phyloP scores from a whole-genome alignment of 1,284 basidiomycete species.

The Marasmius fiardii region DNA sequence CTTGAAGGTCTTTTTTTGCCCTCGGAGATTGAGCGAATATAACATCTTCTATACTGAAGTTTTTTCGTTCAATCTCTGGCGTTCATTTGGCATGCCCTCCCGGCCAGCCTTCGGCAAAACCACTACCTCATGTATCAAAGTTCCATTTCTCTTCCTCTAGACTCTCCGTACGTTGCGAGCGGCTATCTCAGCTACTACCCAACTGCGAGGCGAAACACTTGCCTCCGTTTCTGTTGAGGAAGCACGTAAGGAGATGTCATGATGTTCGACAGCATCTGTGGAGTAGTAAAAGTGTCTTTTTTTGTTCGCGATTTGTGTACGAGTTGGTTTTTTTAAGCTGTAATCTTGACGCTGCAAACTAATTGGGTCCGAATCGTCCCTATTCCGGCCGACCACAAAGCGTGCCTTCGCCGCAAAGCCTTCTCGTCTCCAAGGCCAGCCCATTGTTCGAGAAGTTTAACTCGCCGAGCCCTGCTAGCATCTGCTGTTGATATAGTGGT shows the following conservation, averaged over 20 bases:
- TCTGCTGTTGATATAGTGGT: no score
- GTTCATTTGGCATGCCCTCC: no score
- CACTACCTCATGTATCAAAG: no score
- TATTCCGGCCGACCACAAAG: conserved; percentile 10
- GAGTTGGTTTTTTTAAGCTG: background rate
- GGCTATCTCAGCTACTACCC: conserved; percentile 39
- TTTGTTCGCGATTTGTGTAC: background rate
- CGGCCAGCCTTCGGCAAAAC: no score
- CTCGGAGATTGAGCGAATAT: no score
- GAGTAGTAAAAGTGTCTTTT: background rate
- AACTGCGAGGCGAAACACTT: conserved; percentile 6
- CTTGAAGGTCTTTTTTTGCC: no score
- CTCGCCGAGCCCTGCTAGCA: conserved; percentile 3
- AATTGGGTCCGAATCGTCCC: background rate
- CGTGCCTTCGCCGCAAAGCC: background rate
- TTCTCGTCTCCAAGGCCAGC: conserved; percentile 27
- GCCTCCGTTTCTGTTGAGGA: background rate
- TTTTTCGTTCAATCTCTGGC: no score
- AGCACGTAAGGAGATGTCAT: background rate
- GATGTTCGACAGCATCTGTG: background rate
- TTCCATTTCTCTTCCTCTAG: no score
- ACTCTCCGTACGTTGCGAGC: no score
- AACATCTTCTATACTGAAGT: no score
- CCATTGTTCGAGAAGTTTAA: conserved; percentile 35
- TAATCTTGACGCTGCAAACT: background rate